A percentile compares a stretch with the other conserved stretches of the same genome.
These are phyloP conservation scores for Knoxdaviesia proteae DNA, from an alignment of 2,329 filamentous ascomycete species.

Conservation along the genomic window DNA sequence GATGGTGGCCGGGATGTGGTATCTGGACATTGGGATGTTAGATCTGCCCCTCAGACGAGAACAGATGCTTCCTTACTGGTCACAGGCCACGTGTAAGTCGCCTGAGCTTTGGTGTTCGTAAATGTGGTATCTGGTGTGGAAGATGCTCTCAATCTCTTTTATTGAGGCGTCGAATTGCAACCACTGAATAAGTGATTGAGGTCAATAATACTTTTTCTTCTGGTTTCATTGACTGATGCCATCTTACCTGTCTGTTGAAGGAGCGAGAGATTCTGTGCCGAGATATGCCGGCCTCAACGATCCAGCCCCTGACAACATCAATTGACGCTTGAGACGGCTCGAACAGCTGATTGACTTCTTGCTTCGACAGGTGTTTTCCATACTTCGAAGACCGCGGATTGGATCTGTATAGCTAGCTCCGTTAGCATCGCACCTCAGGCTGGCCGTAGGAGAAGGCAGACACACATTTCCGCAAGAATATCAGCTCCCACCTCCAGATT, in stretches of 20 bases:
- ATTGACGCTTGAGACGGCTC: not conserved
- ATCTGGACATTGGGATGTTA: not conserved
- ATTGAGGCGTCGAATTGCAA: constrained; percentile 1
- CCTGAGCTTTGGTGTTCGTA: not conserved
- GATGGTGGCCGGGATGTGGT: not conserved
- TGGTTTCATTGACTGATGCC: not conserved
- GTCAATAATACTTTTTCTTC: not conserved
- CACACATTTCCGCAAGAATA: not conserved
- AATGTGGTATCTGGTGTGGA: not conserved
- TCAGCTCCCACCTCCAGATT: not conserved
- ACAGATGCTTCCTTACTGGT: not conserved
- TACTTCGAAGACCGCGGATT: not conserved
- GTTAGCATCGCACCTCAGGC: no score
- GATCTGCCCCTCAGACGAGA: not conserved
- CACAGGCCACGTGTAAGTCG: not conserved
- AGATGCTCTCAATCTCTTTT: not conserved
- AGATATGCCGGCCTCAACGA: not conserved
- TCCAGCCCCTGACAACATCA: not conserved
- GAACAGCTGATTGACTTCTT: not conserved
- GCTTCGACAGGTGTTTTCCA: not conserved
- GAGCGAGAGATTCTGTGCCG: not conserved
- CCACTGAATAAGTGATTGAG: not conserved
- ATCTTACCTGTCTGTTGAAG: not conserved
- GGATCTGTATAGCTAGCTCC: not conserved
- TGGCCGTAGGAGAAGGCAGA: not conserved